phyloP scores from a whole-genome alignment of 805 yeast species.

The Metschnikowia kunwiensis region DNA sequence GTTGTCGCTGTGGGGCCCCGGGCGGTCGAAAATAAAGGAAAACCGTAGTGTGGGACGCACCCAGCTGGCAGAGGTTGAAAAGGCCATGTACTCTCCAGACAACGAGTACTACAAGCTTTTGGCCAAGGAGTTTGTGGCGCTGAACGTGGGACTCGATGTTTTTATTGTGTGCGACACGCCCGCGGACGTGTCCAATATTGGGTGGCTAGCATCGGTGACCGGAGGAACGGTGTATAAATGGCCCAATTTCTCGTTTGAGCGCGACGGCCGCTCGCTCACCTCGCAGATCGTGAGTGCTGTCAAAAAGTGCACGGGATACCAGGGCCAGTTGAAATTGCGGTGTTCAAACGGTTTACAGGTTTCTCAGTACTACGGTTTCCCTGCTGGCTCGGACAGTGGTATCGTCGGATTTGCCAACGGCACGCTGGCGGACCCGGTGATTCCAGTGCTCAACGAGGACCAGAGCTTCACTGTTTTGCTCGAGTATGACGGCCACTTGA shows the following conservation, averaged over 20 bases:
- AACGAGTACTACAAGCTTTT: conserved; percentile 60
- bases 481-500: conserved; percentile 71
- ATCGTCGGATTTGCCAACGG: conserved; percentile 18
- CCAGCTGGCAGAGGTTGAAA: conserved; percentile 42
- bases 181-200: conserved; percentile 74
- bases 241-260: conserved; percentile 59
- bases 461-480: conserved; percentile 70
- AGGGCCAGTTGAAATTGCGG: conserved; percentile 79
- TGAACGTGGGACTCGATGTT: conserved; percentile 72
- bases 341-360: conserved; percentile 87
- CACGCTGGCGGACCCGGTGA: conserved; percentile 54
- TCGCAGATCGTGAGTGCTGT: conserved; percentile 58
- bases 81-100: conserved; percentile 55
- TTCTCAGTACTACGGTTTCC: conserved; percentile 63
- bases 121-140: conserved; percentile 51
- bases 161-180: conserved; percentile 63
- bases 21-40: conserved; percentile 51
- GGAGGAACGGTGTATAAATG: conserved; percentile 71
- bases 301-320: conserved; percentile 59
- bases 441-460: conserved; percentile 63
- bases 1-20: conserved; percentile 81
- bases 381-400: conserved; percentile 23
- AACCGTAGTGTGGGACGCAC: conserved; percentile 38
- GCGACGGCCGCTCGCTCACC: conserved; percentile 67
- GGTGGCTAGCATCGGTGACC: conserved; percentile 59